Evolutionary conservation across 1,284 basidiomycete genomes (phyloP).

Genomic region (Cutaneotrichosporon arboriforme): DNA sequence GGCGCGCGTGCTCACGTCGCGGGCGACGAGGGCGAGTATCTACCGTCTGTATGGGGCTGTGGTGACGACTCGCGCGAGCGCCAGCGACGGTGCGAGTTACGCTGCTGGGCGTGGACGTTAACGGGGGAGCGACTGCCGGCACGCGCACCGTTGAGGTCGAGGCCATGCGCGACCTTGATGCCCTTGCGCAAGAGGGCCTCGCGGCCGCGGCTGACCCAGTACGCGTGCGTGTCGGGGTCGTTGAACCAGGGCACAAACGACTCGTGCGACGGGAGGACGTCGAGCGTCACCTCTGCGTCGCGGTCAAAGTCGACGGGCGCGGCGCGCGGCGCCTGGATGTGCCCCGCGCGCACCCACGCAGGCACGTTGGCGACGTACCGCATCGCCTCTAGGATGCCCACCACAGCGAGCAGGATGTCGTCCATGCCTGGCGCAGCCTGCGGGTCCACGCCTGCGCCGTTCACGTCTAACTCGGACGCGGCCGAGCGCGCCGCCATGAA

Average conservation of each 20-base stretch:
- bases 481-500: constrained; percentile 3
- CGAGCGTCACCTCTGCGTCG: constrained; percentile 9
- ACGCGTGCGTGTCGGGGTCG: background rate
- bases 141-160: constrained; percentile 5
- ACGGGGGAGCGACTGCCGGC: too few relatives aligned
- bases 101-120: too few relatives aligned
- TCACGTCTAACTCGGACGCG: background rate
- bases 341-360: constrained; percentile 41
- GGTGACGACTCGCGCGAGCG: too few relatives aligned
- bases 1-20: too few relatives aligned
- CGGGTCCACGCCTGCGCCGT: background rate
- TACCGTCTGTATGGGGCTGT: too few relatives aligned
- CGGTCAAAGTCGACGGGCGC: background rate
- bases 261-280: constrained; percentile 29
- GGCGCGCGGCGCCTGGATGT: constrained; percentile 20
- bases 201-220: constrained; percentile 32
- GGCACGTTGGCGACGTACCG: constrained; percentile 36
- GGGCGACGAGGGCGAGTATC: too few relatives aligned
- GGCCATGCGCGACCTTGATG: constrained; percentile 30
- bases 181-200: constrained; percentile 28
- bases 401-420: constrained; percentile 36
- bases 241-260: constrained; percentile 34
- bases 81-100: too few relatives aligned
- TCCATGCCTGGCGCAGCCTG: constrained; percentile 25
- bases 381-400: constrained; percentile 44